Conservation (phyloP, 2,329 filamentous ascomycete species). For the Penicillium olsonii region DNA sequence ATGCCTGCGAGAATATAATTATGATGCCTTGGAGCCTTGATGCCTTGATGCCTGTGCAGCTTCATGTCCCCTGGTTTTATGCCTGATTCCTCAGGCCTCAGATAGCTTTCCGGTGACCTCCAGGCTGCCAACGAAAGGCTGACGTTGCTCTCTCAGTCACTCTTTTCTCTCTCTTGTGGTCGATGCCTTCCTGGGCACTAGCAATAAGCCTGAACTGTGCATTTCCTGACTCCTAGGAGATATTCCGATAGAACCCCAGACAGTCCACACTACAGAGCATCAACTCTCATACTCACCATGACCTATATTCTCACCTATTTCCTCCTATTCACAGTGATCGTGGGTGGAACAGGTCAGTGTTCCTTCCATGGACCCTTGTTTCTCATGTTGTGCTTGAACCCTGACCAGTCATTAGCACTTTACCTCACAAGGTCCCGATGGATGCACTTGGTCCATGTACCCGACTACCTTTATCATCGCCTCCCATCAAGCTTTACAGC, state of each 20-base stretch:
- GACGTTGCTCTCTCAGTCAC: too few species aligned
- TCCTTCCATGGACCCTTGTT: background rate
- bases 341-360: slow-evolving; percentile 66
- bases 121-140: too few species aligned
- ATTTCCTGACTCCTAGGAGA: too few species aligned
- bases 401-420: slow-evolving; percentile 53
- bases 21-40: background rate
- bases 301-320: slow-evolving; percentile 74
- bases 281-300: slow-evolving; percentile 53
- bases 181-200: too few species aligned
- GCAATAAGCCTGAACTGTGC: too few species aligned
- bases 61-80: too few species aligned
- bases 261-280: background rate
- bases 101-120: too few species aligned
- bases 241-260: background rate
- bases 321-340: slow-evolving; percentile 69
- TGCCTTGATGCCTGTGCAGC: background rate
- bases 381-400: background rate
- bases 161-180: too few species aligned
- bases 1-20: slow-evolving; percentile 12
- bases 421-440: slow-evolving; percentile 80
- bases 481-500: slow-evolving; percentile 75
- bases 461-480: slow-evolving; percentile 71
- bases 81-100: too few species aligned
- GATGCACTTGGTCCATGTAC: slow-evolving; percentile 68